Base-by-base conservation (phyloP, 768 basidiomycete species). In the Kondoa malvinella region DNA sequence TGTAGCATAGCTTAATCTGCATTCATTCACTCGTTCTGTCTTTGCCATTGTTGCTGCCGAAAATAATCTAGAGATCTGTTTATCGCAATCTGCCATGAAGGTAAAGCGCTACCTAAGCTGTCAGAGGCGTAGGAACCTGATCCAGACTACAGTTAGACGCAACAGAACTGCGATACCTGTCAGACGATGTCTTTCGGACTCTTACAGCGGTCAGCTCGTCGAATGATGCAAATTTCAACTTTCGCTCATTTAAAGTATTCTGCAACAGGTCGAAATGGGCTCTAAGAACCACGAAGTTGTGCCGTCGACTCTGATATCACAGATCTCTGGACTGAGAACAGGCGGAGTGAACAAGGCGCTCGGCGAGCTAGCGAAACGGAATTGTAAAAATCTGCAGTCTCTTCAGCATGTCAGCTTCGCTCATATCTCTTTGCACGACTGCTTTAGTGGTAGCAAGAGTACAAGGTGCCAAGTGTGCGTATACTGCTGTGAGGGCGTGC, bases 241-340 rank as follows among this genome's bases (percentile, higher is more conserved):
- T 3, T 17, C 32, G 27, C 61, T 63, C 29, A 27, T n/a, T n/a
- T n/a, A 27, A 32, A 27, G 4, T 63, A 56, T 31, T 29, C 21
- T 16, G 16, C 8, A 27, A 16, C 73, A 96, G 92, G 89, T 89
- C 34, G 95, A 99, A 80, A 90, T 94, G 82, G 95, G 94, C 25
- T 92, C 89, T 2, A 95, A 95, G 80, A 97, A 97, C 76, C 95
- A 99, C 74, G 88, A 97, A 77, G 83, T 95, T 40, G 92, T 99
- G 16, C 95, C 95, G 1, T 85, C 87, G 4, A 78, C 83, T 0
- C 83, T 97, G 72, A 89, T 97, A 70, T 86, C 87, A 2, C 90
- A 94, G 77, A 87, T 97, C 57, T 92, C 92, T 1, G 88, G 89
- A n/a, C 80, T 96, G 57, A 82, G 91, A 34, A 86, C 86, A 68